phyloP scores from a whole-genome alignment of 768 basidiomycete genomes.

The Amanita subjunquillea region DNA sequence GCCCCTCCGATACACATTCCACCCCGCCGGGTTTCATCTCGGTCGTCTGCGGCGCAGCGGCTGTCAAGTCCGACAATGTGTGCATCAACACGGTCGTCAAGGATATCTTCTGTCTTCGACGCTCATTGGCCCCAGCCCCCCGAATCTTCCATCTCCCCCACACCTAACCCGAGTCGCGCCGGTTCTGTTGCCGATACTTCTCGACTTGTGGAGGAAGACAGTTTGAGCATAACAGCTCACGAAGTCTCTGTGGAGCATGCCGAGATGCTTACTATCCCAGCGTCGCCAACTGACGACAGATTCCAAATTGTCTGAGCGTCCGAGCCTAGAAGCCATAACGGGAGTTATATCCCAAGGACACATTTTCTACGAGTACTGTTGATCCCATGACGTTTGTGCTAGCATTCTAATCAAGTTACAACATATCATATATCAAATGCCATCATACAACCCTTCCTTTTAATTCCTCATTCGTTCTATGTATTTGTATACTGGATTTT shows the following conservation, averaged over 20 bases:
- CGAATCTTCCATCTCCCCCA: background rate
- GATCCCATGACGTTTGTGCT: background rate
- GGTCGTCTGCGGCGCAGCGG: background rate
- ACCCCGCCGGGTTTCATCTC: background rate
- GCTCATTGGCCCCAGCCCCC: conserved; percentile 5
- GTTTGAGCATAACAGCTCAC: background rate
- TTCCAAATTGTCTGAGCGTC: background rate
- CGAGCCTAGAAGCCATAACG: background rate
- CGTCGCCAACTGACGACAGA: background rate
- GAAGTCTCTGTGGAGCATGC: background rate
- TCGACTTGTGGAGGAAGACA: background rate
- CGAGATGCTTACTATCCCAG: background rate
- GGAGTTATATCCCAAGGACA: background rate
- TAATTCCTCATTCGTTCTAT: background rate
- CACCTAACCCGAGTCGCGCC: background rate
- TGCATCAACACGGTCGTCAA: background rate
- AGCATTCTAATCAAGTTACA: background rate
- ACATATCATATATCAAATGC: too few relatives aligned
- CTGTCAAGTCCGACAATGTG: background rate
- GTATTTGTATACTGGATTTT: background rate
- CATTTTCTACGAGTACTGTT: background rate
- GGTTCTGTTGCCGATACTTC: background rate
- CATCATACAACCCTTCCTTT: background rate
- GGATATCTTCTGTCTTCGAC: conserved; percentile 4
- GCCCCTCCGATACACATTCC: background rate